A percentile compares a stretch with the other conserved stretches of the same genome.
phyloP scores from a whole-genome alignment of 2,329 filamentous ascomycete genomes.

The Macrophomina tecta region DNA sequence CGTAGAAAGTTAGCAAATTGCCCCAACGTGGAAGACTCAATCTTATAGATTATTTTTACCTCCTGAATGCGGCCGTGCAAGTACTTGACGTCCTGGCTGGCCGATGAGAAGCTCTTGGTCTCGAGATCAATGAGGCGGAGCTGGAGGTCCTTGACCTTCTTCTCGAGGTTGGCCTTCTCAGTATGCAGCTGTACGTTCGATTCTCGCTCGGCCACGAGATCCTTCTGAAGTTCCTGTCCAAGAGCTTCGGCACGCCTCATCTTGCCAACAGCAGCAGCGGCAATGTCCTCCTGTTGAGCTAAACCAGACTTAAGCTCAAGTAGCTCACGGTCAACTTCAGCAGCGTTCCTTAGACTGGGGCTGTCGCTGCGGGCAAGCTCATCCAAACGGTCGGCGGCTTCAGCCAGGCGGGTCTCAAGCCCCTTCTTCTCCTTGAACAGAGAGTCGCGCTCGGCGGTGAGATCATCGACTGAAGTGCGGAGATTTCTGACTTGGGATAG shows the following conservation, averaged over 20 bases:
- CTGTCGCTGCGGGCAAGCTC: conserved; percentile 85
- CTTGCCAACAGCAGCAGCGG: conserved; percentile 90
- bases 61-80: conserved; percentile 93
- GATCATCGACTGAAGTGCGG: conserved; percentile 83
- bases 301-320: conserved; percentile 87
- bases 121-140: conserved; percentile 90
- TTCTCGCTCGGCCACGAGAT: conserved; percentile 86
- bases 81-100: conserved; percentile 94
- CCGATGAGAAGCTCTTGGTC: conserved; percentile 94
- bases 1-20: conserved; percentile 29
- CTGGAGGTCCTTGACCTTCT: conserved; percentile 87
- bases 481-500: conserved; percentile 87
- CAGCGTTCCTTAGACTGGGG: conserved; percentile 87
- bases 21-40: too few relatives aligned
- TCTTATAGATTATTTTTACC: conserved; percentile 57
- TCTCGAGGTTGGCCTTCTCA: conserved; percentile 88
- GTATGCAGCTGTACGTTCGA: conserved; percentile 80
- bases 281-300: conserved; percentile 92
- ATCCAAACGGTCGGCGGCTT: conserved; percentile 87
- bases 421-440: conserved; percentile 88
- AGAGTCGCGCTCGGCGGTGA: conserved; percentile 82
- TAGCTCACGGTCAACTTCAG: conserved; percentile 85
- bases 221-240: conserved; percentile 87
- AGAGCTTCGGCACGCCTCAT: conserved; percentile 94
- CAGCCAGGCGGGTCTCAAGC: conserved; percentile 81